Percentiles rank a stretch among this genome's conserved stretches.
Conservation (phyloP, 495 filamentous ascomycete species). For the Penicillium diatomitis region DNA sequence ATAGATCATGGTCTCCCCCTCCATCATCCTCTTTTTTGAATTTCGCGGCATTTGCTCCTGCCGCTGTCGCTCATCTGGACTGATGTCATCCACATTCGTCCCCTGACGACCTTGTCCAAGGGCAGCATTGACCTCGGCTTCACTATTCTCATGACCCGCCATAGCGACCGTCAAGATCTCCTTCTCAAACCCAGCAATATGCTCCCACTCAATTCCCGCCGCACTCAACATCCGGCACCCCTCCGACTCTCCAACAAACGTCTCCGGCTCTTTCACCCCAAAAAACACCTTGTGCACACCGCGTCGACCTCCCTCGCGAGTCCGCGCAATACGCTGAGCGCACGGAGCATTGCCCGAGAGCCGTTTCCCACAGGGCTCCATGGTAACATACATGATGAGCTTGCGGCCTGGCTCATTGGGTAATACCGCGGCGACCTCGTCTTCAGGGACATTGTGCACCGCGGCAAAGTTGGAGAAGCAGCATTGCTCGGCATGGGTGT, state of each 20-base stretch:
- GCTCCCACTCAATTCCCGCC: slow-evolving; percentile 64
- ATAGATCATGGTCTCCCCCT: slow-evolving; percentile 20
- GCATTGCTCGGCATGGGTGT: slow-evolving; percentile 94
- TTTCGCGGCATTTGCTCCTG: slow-evolving; percentile 30
- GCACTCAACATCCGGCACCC: slow-evolving; percentile 60
- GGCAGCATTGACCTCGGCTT: slow-evolving; percentile 25
- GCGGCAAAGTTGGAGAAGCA: slow-evolving; percentile 70
- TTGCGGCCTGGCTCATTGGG: slow-evolving; percentile 30
- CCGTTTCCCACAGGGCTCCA: slow-evolving; percentile 83
- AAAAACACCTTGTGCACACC: slow-evolving; percentile 74
- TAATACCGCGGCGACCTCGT: slow-evolving; percentile 45
- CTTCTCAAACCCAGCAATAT: slow-evolving; percentile 66
- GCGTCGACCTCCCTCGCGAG: slow-evolving; percentile 29
- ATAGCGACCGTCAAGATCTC: slow-evolving; percentile 75
- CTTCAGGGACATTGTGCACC: slow-evolving; percentile 42
- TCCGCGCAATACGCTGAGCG: slow-evolving; percentile 65
- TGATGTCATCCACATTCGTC: slow-evolving; percentile 28
- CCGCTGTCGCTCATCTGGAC: slow-evolving; percentile 24
- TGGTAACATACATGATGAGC: slow-evolving; percentile 77
- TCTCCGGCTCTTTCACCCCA: slow-evolving; percentile 80
- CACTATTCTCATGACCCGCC: slow-evolving; percentile 58
- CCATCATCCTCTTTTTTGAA: slow-evolving; percentile 43
- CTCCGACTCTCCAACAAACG: slow-evolving; percentile 73
- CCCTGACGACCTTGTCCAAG: slow-evolving; percentile 8
- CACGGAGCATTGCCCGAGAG: slow-evolving; percentile 77